phyloP scores from a whole-genome alignment of 306 rosid species.

The Cicer cuneatum region DNA sequence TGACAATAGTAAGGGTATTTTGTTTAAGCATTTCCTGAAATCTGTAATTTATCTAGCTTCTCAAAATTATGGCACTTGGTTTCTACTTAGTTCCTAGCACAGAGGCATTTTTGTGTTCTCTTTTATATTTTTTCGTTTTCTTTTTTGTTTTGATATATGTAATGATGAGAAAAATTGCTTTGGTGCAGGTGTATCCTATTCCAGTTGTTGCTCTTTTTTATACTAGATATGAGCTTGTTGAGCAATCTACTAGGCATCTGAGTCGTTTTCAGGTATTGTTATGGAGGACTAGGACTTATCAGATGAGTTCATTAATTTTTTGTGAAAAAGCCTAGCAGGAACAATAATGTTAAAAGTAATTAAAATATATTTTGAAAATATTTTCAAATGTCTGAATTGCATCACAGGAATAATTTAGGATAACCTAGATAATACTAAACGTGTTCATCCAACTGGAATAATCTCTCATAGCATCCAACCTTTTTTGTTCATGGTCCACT shows the following conservation, averaged over 20 bases:
- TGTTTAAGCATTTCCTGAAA: too few relatives aligned
- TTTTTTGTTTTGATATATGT: neutral
- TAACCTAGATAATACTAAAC: too few relatives aligned
- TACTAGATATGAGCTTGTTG: slow-evolving; percentile 89
- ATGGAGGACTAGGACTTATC: neutral
- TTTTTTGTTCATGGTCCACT: too few relatives aligned
- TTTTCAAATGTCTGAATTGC: too few relatives aligned
- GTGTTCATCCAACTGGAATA: too few relatives aligned
- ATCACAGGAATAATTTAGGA: too few relatives aligned
- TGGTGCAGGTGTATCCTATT: slow-evolving; percentile 67
- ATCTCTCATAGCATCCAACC: too few relatives aligned
- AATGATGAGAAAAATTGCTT: slow-evolving; percentile 36
- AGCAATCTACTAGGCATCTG: slow-evolving; percentile 62
- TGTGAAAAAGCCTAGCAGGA: neutral
- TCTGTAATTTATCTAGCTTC: neutral
- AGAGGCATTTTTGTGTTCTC: slow-evolving; percentile 20
- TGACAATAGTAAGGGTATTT: too few relatives aligned
- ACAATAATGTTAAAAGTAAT: slow-evolving; percentile 11
- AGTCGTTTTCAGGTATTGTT: slow-evolving; percentile 76
- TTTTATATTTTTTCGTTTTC: neutral
- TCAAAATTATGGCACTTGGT: neutral
- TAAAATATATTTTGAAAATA: neutral
- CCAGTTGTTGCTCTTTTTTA: slow-evolving; percentile 81
- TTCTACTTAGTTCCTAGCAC: slow-evolving; percentile 17
- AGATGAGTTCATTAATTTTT: neutral